These are phyloP conservation scores for Parafenestella ontariensis DNA, from an alignment of 2,329 filamentous ascomycete genomes.

Conservation along the genomic window DNA sequence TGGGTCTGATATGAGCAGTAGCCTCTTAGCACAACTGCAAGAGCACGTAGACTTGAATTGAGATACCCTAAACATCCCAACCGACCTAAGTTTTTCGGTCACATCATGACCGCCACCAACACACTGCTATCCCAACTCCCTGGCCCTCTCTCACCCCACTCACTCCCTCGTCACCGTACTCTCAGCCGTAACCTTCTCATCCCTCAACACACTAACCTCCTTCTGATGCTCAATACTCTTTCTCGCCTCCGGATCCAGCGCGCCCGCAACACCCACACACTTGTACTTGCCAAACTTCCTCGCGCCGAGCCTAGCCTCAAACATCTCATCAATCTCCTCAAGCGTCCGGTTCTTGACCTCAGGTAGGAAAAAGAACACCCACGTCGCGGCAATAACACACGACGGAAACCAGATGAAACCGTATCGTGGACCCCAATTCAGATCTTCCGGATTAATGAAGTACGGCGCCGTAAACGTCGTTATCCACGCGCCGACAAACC, in stretches of 20 bases:
- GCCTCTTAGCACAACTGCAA: too few relatives aligned
- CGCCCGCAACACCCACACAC: slow-evolving; percentile 28
- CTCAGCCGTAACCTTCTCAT: slow-evolving; percentile 24
- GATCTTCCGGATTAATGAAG: slow-evolving; percentile 62
- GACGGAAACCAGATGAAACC: slow-evolving; percentile 62
- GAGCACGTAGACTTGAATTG: too few relatives aligned
- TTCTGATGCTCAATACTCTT: slow-evolving; percentile 37
- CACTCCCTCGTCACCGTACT: neutral
- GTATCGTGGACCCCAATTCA: slow-evolving; percentile 66
- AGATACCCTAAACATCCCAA: too few relatives aligned
- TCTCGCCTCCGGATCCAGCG: slow-evolving; percentile 18
- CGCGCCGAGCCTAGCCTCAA: slow-evolving; percentile 51
- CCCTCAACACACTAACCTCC: slow-evolving; percentile 30
- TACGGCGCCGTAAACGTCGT: slow-evolving; percentile 66
- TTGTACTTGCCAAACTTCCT: slow-evolving; percentile 53
- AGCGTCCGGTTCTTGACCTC: slow-evolving; percentile 62
- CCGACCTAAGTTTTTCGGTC: too few relatives aligned
- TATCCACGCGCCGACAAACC: slow-evolving; percentile 63
- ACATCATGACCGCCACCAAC: too few relatives aligned
- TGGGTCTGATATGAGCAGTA: too few relatives aligned
- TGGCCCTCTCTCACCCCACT: too few relatives aligned
- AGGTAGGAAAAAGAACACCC: slow-evolving; percentile 56
- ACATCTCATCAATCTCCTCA: slow-evolving; percentile 65
- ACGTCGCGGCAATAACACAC: slow-evolving; percentile 39
- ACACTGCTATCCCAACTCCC: too few relatives aligned